Base-by-base conservation (phyloP, 169 alveolate genomes). In the Eimeria falciformis region DNA sequence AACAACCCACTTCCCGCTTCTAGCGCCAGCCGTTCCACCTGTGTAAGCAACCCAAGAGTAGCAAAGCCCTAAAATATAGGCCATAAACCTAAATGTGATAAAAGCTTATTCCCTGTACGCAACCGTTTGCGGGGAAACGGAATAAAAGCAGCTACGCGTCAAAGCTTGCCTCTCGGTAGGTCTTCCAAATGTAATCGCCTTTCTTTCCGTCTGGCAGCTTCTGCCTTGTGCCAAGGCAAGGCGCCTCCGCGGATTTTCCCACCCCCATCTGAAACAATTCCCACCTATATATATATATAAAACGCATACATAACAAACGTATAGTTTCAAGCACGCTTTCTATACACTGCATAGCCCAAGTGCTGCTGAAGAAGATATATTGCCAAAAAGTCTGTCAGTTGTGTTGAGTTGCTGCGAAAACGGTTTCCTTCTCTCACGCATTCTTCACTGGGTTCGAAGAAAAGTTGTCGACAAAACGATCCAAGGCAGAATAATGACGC, bases 111-210 rank as follows among this genome's bases (percentile, higher is more conserved):
- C n/a, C n/a, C 40, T 4, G 40, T 17, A 68, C 9, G 5, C 73
- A 1, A 21, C 40, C 43, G 14, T 21, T 18, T 21, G 29, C 50
- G 1, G 77, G 56, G 9, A 25, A 66, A 37, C 12, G 1, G 14
- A 77, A 17, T 29, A 11, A 1, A 23, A 21, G 21, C 50, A 58
- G 78, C 53, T 56, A 62, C 25, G 40, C n/a, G 65, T 14, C 78
- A 71, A 62, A 82, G 50, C 9, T 5, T 25, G 83, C 95, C 91
- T 93, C 93, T 27, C 90, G 40, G 46, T 84, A 93, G 7, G 94
- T 84, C 73, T 82, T 82, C 95, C 95, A 93, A 50, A 53, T 90
- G 55, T 82, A 93, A 1, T 58, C 77, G 27, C 95, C 95, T 47
- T 62, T 50, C 0, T 53, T 29, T 7, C 95, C 95, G 23, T 88